phyloP scores from a whole-genome alignment of 108 stramenopile genomes.

The Parietichytrium sp. region DNA sequence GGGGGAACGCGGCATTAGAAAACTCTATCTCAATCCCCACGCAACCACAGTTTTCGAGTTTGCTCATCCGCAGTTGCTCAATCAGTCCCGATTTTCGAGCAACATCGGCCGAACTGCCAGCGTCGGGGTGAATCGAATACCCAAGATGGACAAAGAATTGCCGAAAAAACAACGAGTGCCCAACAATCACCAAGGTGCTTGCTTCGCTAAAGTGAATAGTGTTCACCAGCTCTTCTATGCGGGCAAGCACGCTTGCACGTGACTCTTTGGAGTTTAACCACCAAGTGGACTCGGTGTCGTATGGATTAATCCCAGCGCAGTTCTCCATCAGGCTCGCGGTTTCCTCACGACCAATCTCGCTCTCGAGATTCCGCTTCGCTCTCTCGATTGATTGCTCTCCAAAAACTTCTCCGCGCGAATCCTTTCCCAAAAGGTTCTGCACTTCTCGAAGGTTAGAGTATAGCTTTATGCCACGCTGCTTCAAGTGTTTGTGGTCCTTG shows the following conservation, averaged over 20 bases:
- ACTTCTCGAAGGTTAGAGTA: background rate
- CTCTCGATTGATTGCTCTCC: background rate
- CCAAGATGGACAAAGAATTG: background rate
- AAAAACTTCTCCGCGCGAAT: background rate
- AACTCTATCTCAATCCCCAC: background rate
- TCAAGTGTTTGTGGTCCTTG: background rate
- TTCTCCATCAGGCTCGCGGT: no score
- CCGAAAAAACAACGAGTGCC: constrained; percentile 5
- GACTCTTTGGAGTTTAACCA: constrained; percentile 11
- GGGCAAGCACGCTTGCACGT: background rate
- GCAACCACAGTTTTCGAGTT: constrained; percentile 9
- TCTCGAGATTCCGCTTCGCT: background rate
- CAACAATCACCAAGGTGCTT: background rate
- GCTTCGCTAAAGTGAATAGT: background rate
- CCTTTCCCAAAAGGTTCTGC: constrained; percentile 23
- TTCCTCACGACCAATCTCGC: no score
- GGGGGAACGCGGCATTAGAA: constrained; percentile 7
- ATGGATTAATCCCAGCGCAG: constrained; percentile 1
- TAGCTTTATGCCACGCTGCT: background rate
- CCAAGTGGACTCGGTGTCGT: constrained; percentile 12
- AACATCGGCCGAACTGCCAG: background rate
- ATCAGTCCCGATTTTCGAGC: background rate
- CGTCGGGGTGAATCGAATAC: background rate
- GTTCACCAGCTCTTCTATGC: background rate
- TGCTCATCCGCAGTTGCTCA: constrained; percentile 4